Conservation (phyloP, 208 protist genomes). For the Porcisia deanei region DNA sequence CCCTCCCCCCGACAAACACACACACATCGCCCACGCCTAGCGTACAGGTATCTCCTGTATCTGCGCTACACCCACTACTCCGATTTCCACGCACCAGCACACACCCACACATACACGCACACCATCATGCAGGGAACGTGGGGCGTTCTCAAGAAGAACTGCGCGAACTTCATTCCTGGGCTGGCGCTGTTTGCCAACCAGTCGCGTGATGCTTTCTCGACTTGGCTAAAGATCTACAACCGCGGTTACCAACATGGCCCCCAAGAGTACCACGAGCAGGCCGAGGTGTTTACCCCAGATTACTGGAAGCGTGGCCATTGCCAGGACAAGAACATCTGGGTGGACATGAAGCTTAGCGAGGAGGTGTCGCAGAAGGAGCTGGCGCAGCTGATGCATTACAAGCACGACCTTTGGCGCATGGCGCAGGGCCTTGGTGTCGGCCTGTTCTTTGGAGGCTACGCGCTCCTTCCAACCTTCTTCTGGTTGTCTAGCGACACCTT, state of each 20-base stretch:
- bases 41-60: background rate
- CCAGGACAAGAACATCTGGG: conserved; percentile 93
- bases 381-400: conserved; percentile 81
- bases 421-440: conserved; percentile 52
- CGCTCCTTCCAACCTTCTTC: conserved; percentile 69
- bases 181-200: conserved; percentile 59
- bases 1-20: background rate
- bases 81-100: background rate
- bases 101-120: too few relatives aligned
- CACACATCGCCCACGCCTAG: too few relatives aligned
- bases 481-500: conserved; percentile 91
- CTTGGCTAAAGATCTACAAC: conserved; percentile 86
- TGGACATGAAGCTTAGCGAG: conserved; percentile 88
- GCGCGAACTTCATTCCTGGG: conserved; percentile 69
- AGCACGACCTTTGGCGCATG: conserved; percentile 87
- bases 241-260: conserved; percentile 74
- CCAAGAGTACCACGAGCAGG: conserved; percentile 76
- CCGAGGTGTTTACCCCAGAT: conserved; percentile 76
- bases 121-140: conserved; percentile 82
- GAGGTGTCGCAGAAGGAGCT: conserved; percentile 85
- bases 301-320: conserved; percentile 88
- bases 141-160: conserved; percentile 81
- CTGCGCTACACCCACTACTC: conserved; percentile 4
- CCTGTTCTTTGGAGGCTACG: conserved; percentile 81
- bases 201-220: conserved; percentile 54